Percentiles rank a stretch among this genome's conserved stretches.
phyloP scores from a whole-genome alignment of 257 asterid species.

The Solanum pennellii region DNA sequence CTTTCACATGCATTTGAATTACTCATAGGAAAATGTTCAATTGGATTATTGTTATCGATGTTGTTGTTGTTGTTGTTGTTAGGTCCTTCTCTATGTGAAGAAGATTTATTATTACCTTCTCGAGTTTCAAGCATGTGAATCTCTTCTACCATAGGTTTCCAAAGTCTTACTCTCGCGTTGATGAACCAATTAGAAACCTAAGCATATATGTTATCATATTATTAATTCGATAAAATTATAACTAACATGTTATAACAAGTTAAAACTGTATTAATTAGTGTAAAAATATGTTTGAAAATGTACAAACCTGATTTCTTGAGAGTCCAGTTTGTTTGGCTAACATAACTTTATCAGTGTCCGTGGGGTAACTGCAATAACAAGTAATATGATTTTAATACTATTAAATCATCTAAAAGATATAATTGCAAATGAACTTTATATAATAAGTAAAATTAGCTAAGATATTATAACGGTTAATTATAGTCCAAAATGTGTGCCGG shows the following conservation, averaged over 20 bases:
- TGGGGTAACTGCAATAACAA: conserved; percentile 55
- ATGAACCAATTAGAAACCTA: conserved; percentile 98
- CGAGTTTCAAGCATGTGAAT: conserved; percentile 82
- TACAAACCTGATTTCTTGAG: conserved; percentile 79
- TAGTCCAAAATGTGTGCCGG: not conserved
- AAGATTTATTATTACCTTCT: conserved; percentile 33
- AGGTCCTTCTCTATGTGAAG: conserved; percentile 30
- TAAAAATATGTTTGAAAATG: not conserved
- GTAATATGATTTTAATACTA: no score
- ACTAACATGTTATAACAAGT: not conserved
- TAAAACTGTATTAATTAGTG: not conserved
- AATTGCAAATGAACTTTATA: not conserved
- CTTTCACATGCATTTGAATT: conserved; percentile 24
- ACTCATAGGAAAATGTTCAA: conserved; percentile 19
- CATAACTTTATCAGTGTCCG: conserved; percentile 82
- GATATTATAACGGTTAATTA: not conserved
- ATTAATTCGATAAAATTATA: not conserved
- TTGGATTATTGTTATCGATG: conserved; percentile 6
- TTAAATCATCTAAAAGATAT: not conserved
- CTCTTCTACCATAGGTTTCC: conserved; percentile 99
- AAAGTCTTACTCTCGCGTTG: conserved; percentile 86
- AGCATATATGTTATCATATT: not conserved
- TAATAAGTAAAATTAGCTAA: not conserved
- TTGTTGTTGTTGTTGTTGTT: conserved; percentile 6
- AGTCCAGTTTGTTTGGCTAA: conserved; percentile 92